Evolutionary conservation across 768 basidiomycete genomes (phyloP), one percentile per base, ranked within the genome.

Genomic region (Naematelia encephala): DNA sequence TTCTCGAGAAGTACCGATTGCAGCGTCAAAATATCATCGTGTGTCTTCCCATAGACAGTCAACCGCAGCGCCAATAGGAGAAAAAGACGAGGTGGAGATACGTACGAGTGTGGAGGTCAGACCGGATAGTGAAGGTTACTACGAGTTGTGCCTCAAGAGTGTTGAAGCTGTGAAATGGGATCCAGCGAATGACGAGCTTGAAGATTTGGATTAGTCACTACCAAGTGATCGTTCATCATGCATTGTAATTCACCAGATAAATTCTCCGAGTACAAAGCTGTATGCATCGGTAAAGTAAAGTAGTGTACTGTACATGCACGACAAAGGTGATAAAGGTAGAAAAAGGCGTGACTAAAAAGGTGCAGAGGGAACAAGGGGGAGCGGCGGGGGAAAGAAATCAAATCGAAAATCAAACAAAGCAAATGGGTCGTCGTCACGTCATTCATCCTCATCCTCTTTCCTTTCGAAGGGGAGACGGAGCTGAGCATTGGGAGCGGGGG

Each of bases 141-240:
- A 88, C 67, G 91, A 93, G 65, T 82, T 94, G 0, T 88, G 87
- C 2, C 81, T 93, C 46, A 88, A 90, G 64, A 85, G 84, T 1
- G 88, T 94, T 57, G 82, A 86, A 54, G 84, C 87, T n/a, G 86
- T 90, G 25, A 89, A 90, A 23, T 70, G 64, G 62, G 69, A 73
- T 55, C 69, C 72, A 13, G 68, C 68, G 61, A 26, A n/a, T 48
- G 69, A 68, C 45, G 69, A 59, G 19, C 30, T 34, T 4, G 55
- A 56, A 14, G 62, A 54, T 25, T 2, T 56, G 19, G 55, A 54
- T 39, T 39, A 39, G 34, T 39, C 16, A 8, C 34, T 39, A 39
- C 34, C 16, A 8, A 39, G 34, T 39, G 16, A 8, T 39, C 16
- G 34, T 16, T 8, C 8, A 8, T 8, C 34, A 39, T 39, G 34